phyloP scores from a whole-genome alignment of 257 asterid species.

The Salvia hispanica region DNA sequence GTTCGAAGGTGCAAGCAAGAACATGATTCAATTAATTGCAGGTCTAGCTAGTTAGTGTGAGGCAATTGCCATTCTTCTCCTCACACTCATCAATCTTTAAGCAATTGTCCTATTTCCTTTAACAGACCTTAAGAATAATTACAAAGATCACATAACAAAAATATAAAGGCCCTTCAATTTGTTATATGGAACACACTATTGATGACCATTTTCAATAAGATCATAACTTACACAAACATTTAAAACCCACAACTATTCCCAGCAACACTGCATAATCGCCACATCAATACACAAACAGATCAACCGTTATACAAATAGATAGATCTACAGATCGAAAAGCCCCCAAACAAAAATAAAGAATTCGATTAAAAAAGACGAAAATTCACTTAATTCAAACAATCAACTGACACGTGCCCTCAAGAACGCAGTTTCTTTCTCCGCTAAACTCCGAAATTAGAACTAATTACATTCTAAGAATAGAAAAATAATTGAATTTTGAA shows the following conservation, averaged over 20 bases:
- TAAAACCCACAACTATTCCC: background rate
- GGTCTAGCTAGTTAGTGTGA: background rate
- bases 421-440: conserved; percentile 6
- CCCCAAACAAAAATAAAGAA: conserved; percentile 7
- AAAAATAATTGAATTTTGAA: background rate
- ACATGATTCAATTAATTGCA: background rate
- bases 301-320: background rate
- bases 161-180: background rate
- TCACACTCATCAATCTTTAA: conserved; percentile 9
- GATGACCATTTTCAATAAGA: conserved; percentile 1
- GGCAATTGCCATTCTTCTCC: conserved; percentile 2
- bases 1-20: background rate
- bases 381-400: conserved; percentile 2
- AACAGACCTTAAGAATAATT: background rate
- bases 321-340: conserved; percentile 22
- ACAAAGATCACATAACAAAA: conserved; percentile 7
- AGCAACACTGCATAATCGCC: conserved; percentile 13
- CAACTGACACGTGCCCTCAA: conserved; percentile 21
- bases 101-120: background rate
- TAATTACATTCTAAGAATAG: conserved; percentile 15
- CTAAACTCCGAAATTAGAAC: background rate
- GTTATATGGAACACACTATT: background rate
- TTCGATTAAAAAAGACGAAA: background rate
- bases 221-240: background rate
- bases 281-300: conserved; percentile 7